Evolutionary conservation across 495 filamentous ascomycete genomes (phyloP), one percentile per base, ranked within the genome.

Genomic region (Lasiosphaeria hispida): DNA sequence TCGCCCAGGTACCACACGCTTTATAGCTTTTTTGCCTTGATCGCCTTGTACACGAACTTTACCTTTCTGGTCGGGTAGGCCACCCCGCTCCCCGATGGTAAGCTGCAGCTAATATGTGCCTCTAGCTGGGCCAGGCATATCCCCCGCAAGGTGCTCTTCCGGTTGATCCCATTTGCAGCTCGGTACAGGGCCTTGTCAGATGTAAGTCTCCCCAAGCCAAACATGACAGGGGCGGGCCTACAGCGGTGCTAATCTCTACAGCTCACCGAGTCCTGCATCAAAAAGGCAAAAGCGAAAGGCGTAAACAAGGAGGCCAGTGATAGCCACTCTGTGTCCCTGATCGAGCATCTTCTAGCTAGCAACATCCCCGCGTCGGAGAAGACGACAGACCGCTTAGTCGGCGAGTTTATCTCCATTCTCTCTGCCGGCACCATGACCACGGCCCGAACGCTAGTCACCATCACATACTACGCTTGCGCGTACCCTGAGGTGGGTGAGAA

Each of bases 341-440:
- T 75, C 48, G 37, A 64, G 14, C 65, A 63, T 15, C 54, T 75
- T 10, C 59, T 76, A 4, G 58, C 67, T 7, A 70, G 68, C 52
- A 60, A 68, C 14, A 55, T 79, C 10, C 76, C 76, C 0, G 36
- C 42, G 8, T 62, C 66, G 17, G 71, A 74, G 34, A 63, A 64
- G 15, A 53, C 49, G 36, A 53, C 53, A 0, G 43, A 63, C 1
- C 59, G 72, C 4, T 55, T 78, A 0, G 48, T 49, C 17, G 61
- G 74, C 44, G 76, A 79, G 43, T 72, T 69, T 8, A 63, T 71
- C 23, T 39, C 57, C 3, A 48, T 78, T 34, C 40, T 74, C 0
- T 63, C 64, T 34, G 76, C 64, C 3, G 75, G 75, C 2, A 73
- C 70, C 0, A 69, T 72, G 57, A 75, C 75, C 13, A 74, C 74